phyloP scores from a whole-genome alignment of 2,329 filamentous ascomycete genomes.

The Colletotrichum tabaci region DNA sequence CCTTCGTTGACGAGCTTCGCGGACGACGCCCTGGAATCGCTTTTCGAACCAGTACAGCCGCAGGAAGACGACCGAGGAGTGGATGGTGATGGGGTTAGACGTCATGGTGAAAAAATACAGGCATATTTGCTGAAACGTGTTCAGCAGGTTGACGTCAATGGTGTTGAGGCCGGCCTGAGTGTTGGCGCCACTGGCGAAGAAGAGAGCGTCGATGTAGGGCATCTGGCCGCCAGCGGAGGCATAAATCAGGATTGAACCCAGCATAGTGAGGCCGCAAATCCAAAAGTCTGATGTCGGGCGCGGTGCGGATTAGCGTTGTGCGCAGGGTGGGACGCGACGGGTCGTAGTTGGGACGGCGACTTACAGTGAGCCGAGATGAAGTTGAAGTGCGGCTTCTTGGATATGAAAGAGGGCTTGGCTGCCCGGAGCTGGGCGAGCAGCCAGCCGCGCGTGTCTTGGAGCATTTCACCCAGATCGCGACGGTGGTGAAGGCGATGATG shows the following conservation, averaged over 20 bases:
- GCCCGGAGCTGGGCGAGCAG: conserved; percentile 58
- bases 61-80: conserved; percentile 90
- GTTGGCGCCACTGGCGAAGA: conserved; percentile 87
- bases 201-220: conserved; percentile 87
- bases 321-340: conserved; percentile 21
- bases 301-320: conserved; percentile 31
- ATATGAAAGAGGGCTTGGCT: conserved; percentile 70
- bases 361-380: conserved; percentile 87
- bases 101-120: conserved; percentile 81
- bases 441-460: conserved; percentile 50
- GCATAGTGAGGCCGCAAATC: conserved; percentile 80
- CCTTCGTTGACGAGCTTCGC: conserved; percentile 78
- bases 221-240: conserved; percentile 71
- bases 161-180: conserved; percentile 97
- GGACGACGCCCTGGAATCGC: conserved; percentile 87
- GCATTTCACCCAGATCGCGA: conserved; percentile 47
- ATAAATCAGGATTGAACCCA: conserved; percentile 85
- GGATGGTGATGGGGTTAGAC: conserved; percentile 87
- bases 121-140: conserved; percentile 81
- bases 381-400: conserved; percentile 79
- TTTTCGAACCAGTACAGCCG: conserved; percentile 99
- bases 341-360: conserved; percentile 49
- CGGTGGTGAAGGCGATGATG: conserved; percentile 1
- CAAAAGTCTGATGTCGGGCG: conserved; percentile 74
- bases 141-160: conserved; percentile 75